Conservation (phyloP, 768 basidiomycete genomes). For the Suillus paluster region DNA sequence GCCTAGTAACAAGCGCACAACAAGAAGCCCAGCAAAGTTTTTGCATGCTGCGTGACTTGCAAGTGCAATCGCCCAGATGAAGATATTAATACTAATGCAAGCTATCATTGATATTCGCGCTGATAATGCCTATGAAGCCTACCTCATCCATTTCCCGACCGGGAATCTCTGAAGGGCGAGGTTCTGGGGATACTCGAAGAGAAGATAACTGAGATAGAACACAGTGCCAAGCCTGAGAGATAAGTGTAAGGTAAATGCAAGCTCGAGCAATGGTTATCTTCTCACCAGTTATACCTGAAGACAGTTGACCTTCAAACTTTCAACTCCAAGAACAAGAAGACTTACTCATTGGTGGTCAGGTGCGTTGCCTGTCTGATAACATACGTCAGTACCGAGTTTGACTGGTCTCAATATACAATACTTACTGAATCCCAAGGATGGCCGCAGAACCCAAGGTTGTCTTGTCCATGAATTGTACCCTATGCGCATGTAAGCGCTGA, state of each 20-base stretch:
- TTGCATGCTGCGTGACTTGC: slow-evolving; percentile 66
- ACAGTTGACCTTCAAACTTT: not conserved
- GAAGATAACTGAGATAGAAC: slow-evolving; percentile 59
- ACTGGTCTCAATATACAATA: not conserved
- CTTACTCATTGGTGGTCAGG: slow-evolving; percentile 64
- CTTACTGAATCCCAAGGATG: slow-evolving; percentile 66
- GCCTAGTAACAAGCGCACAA: slow-evolving; percentile 68
- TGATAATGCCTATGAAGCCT: slow-evolving; percentile 9
- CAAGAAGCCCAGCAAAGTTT: slow-evolving; percentile 64
- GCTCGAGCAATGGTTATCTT: not conserved
- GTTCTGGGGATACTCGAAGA: slow-evolving; percentile 72
- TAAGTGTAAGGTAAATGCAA: not conserved
- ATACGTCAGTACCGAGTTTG: not conserved
- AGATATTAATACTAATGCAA: slow-evolving; percentile 57
- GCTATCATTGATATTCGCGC: not conserved
- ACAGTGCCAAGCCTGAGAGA: slow-evolving; percentile 54
- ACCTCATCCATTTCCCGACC: slow-evolving; percentile 82
- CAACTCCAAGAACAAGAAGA: not conserved
- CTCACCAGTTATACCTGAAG: slow-evolving; percentile 7
- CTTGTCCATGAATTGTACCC: slow-evolving; percentile 78
- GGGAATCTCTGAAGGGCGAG: slow-evolving; percentile 65
- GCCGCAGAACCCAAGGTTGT: slow-evolving; percentile 64
- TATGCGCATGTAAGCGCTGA: slow-evolving; percentile 18
- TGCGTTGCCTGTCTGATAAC: slow-evolving; percentile 53
- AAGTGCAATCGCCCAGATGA: slow-evolving; percentile 61